Conservation (phyloP, 1,284 basidiomycete species). For the Lignosus rhinocerotis region DNA sequence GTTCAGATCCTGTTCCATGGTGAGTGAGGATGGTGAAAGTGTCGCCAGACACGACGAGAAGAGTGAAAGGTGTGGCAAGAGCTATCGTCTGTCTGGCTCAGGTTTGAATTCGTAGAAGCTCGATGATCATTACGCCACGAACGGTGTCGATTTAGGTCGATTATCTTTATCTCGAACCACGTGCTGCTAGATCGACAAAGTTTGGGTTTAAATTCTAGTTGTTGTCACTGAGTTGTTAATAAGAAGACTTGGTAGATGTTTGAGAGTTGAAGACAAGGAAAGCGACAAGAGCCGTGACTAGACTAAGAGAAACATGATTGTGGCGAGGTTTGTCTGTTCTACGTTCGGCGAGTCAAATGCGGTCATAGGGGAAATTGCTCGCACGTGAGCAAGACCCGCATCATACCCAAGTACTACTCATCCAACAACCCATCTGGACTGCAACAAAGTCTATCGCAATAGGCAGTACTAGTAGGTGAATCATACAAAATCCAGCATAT, state of each 20-base stretch:
- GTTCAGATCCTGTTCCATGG: constrained; percentile 73
- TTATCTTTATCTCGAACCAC: constrained; percentile 27
- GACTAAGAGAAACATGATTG: background rate
- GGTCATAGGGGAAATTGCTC: background rate
- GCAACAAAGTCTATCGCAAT: background rate
- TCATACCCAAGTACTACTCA: background rate
- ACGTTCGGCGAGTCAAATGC: constrained; percentile 8
- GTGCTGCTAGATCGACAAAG: constrained; percentile 21
- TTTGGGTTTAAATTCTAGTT: background rate
- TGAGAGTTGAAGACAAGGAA: background rate
- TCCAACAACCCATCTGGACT: too few species aligned
- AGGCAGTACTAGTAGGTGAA: background rate
- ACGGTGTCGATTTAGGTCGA: constrained; percentile 20
- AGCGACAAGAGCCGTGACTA: background rate
- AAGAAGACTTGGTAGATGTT: background rate
- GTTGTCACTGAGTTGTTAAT: background rate
- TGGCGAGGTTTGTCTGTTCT: background rate
- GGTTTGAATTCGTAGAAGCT: constrained; percentile 9
- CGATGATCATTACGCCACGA: constrained; percentile 9
- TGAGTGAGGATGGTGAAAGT: background rate
- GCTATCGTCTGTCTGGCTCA: constrained; percentile 8
- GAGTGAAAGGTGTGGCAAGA: background rate
- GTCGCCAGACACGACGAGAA: constrained; percentile 17
- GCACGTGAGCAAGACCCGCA: background rate
- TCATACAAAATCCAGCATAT: constrained; percentile 48